A percentile compares a stretch with the other conserved stretches of the same genome.
Conservation (phyloP, 2,329 filamentous ascomycete species). For the Huntiella bhutanensis region DNA sequence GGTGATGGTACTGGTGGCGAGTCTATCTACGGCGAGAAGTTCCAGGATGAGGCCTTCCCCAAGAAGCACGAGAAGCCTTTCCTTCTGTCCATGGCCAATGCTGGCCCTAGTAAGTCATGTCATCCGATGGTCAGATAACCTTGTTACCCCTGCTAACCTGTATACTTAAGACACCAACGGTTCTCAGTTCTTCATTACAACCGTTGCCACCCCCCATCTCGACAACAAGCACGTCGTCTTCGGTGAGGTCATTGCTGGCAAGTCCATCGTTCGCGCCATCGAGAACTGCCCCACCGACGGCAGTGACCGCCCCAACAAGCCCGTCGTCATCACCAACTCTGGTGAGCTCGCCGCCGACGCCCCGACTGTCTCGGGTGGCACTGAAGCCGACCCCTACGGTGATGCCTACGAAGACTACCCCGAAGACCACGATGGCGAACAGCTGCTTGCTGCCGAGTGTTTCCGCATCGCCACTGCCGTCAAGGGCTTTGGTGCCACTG, state of each 20-base stretch:
- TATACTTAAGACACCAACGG: slow-evolving; percentile 59
- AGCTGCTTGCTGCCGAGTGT: slow-evolving; percentile 36
- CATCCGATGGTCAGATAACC: slow-evolving; percentile 4
- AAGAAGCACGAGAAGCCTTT: slow-evolving; percentile 85
- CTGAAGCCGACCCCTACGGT: slow-evolving; percentile 59
- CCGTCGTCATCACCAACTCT: slow-evolving; percentile 62
- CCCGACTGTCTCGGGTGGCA: slow-evolving; percentile 46
- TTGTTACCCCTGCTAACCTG: slow-evolving; percentile 1
- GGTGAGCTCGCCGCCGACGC: slow-evolving; percentile 63
- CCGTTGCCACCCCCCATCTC: slow-evolving; percentile 81
- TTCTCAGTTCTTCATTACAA: slow-evolving; percentile 96
- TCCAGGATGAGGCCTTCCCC: slow-evolving; percentile 90
- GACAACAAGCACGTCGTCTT: slow-evolving; percentile 97
- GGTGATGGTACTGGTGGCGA: slow-evolving; percentile 92
- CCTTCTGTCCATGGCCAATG: slow-evolving; percentile 93
- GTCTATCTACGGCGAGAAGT: slow-evolving; percentile 94
- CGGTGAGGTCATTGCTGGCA: slow-evolving; percentile 81
- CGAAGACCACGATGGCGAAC: slow-evolving; percentile 49
- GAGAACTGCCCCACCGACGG: slow-evolving; percentile 62
- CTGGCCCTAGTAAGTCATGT: slow-evolving; percentile 53
- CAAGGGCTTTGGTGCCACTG: slow-evolving; percentile 82
- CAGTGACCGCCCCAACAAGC: slow-evolving; percentile 58
- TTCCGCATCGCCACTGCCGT: slow-evolving; percentile 65
- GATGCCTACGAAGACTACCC: slow-evolving; percentile 93
- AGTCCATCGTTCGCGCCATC: slow-evolving; percentile 74